These are phyloP conservation scores for Trichoderma oligosporum DNA, from an alignment of 2,329 filamentous ascomycete species.

Conservation along the genomic window DNA sequence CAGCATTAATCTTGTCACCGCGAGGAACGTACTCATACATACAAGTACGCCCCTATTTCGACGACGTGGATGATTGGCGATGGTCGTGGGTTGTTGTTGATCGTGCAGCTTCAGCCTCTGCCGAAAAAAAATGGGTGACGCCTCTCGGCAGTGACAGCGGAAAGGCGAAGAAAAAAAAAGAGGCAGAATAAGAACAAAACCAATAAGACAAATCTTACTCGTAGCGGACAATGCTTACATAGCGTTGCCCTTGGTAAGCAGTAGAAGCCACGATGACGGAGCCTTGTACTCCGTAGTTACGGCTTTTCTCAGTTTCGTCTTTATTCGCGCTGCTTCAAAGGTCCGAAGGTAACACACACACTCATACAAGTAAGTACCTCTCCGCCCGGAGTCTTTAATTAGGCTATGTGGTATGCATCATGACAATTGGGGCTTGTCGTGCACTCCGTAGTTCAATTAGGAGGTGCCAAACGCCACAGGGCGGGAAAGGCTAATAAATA, in stretches of 20 bases:
- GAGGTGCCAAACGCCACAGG: constrained; percentile 12
- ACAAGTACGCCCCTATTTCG: neutral
- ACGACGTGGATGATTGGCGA: neutral
- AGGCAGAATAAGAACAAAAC: neutral
- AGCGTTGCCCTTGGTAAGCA: constrained; percentile 8
- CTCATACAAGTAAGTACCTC: too few species aligned
- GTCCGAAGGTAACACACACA: neutral
- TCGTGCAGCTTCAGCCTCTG: constrained; percentile 5
- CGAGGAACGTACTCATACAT: too few species aligned
- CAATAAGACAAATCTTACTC: too few species aligned
- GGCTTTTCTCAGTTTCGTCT: neutral
- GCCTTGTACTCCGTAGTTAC: constrained; percentile 16
- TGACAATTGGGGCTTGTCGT: constrained; percentile 2
- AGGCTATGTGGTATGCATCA: constrained; percentile 15
- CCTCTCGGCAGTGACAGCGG: constrained; percentile 4
- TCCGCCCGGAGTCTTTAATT: constrained; percentile 4
- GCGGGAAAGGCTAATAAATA: too few species aligned
- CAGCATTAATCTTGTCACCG: constrained; percentile 7
- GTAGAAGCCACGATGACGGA: constrained; percentile 1
- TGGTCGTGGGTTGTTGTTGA: too few species aligned
- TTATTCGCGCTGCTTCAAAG: constrained; percentile 13
- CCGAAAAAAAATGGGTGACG: constrained; percentile 1
- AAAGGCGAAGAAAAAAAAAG: neutral
- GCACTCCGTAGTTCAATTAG: constrained; percentile 11
- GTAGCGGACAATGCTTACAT: neutral